phyloP scores from a whole-genome alignment of 805 yeast genomes.

The Lipomyces kockii region DNA sequence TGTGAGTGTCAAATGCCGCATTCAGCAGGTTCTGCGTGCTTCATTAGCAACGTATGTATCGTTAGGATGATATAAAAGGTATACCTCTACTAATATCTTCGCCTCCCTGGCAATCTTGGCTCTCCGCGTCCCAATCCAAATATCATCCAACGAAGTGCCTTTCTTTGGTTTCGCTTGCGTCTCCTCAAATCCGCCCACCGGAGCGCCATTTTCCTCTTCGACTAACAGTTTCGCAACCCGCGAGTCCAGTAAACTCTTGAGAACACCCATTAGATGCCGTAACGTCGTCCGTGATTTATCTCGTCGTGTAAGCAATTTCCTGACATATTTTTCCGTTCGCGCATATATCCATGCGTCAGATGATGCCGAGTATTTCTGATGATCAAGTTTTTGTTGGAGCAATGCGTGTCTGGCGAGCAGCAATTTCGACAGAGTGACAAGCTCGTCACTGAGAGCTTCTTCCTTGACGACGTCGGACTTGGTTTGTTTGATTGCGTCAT shows the following conservation, averaged over 20 bases:
- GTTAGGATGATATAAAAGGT: not conserved
- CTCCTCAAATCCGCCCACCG: conserved; percentile 28
- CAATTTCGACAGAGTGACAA: conserved; percentile 4
- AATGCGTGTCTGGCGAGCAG: conserved; percentile 6
- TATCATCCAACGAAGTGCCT: conserved; percentile 12
- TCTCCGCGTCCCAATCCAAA: conserved; percentile 18
- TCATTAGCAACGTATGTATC: not conserved
- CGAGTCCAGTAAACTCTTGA: conserved; percentile 18
- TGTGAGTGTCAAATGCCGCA: conserved; percentile 13
- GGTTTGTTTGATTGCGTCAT: conserved; percentile 1
- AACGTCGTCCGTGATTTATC: conserved; percentile 4
- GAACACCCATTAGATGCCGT: conserved; percentile 12
- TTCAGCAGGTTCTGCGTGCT: conserved; percentile 21
- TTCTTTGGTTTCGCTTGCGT: not conserved
- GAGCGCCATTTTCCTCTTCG: conserved; percentile 30
- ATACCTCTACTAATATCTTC: conserved; percentile 20
- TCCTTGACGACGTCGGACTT: conserved; percentile 7
- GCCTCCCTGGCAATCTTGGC: conserved; percentile 15
- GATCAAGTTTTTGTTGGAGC: not conserved
- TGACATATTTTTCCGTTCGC: conserved; percentile 6
- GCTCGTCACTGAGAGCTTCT: conserved; percentile 1
- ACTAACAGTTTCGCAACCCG: conserved; percentile 17
- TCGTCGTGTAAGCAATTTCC: not conserved
- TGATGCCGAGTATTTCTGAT: not conserved
- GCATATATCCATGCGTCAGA: not conserved